These are phyloP conservation scores for Lichtheimia hyalospora DNA, from an alignment of 371 early-diverging fungal species.

Conservation along the genomic window DNA sequence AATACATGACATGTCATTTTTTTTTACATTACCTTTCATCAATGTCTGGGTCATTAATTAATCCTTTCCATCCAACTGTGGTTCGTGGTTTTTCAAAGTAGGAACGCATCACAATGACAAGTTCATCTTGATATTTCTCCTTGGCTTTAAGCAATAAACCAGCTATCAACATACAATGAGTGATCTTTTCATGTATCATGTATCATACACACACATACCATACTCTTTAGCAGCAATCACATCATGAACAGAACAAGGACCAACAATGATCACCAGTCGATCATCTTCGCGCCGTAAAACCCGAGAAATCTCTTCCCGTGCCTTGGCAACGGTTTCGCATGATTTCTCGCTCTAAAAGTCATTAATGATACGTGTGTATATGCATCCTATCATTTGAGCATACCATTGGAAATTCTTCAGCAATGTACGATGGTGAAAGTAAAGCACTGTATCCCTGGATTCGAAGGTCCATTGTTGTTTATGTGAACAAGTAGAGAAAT, in stretches of 20 bases:
- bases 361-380: neutral
- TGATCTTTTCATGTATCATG: neutral
- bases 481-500: no score
- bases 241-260: constrained; percentile 96
- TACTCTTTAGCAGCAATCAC: constrained; percentile 85
- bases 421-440: constrained; percentile 34
- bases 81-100: constrained; percentile 96
- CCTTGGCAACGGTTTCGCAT: constrained; percentile 32
- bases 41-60: constrained; percentile 90
- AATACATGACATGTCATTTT: neutral
- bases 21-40: constrained; percentile 66
- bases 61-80: constrained; percentile 93
- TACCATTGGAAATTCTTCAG: constrained; percentile 61
- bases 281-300: constrained; percentile 83
- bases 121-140: constrained; percentile 53
- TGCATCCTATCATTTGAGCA: neutral
- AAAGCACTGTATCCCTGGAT: constrained; percentile 44
- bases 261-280: constrained; percentile 82
- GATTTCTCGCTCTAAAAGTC: constrained; percentile 28
- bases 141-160: constrained; percentile 33
- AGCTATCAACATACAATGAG: constrained; percentile 14
- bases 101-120: constrained; percentile 87
- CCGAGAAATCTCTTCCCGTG: constrained; percentile 61
- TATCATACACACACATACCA: constrained; percentile 19
- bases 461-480: constrained; percentile 28